Conservation (phyloP, 192 early-diverging fungal species). For the Coemansia sp. region DNA sequence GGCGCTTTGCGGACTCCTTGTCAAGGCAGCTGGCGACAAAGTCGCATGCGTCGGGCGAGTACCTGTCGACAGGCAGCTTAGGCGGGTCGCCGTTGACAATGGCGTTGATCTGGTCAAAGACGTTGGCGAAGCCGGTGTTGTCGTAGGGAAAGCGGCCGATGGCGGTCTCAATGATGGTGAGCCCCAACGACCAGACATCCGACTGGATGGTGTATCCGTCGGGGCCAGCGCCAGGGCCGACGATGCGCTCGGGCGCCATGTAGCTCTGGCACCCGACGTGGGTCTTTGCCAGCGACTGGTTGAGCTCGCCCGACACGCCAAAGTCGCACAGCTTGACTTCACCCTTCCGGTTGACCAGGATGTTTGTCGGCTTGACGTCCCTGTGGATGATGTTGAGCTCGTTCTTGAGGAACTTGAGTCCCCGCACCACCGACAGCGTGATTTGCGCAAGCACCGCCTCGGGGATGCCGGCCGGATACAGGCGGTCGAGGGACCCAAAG, state of each 20-base stretch:
- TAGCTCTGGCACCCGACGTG: slow-evolving; percentile 94
- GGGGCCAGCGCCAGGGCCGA: slow-evolving; percentile 49
- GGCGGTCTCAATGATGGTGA: slow-evolving; percentile 84
- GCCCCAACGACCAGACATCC: slow-evolving; percentile 92
- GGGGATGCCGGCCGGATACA: slow-evolving; percentile 79
- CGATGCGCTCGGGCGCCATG: slow-evolving; percentile 96
- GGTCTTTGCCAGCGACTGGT: slow-evolving; percentile 87
- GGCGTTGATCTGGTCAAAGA: slow-evolving; percentile 86
- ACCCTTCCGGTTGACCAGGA: slow-evolving; percentile 81
- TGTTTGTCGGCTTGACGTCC: slow-evolving; percentile 96
- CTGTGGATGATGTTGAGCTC: slow-evolving; percentile 88
- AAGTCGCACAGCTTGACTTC: slow-evolving; percentile 97
- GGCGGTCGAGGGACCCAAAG: slow-evolving; percentile 84
- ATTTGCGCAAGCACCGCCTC: slow-evolving; percentile 79
- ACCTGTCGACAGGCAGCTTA: slow-evolving; percentile 62
- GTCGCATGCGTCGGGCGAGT: slow-evolving; percentile 68
- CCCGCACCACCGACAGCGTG: slow-evolving; percentile 75
- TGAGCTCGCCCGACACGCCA: slow-evolving; percentile 89
- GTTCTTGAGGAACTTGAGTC: slow-evolving; percentile 84
- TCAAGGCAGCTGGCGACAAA: slow-evolving; percentile 76
- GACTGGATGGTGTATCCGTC: slow-evolving; percentile 81
- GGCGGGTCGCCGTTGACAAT: slow-evolving; percentile 83
- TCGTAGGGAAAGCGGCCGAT: slow-evolving; percentile 81
- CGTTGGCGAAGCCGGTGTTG: slow-evolving; percentile 61
- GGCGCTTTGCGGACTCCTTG: slow-evolving; percentile 71